These are phyloP conservation scores for Penicillium sp. DNA, from an alignment of 2,329 filamentous ascomycete species.

Conservation along the genomic window DNA sequence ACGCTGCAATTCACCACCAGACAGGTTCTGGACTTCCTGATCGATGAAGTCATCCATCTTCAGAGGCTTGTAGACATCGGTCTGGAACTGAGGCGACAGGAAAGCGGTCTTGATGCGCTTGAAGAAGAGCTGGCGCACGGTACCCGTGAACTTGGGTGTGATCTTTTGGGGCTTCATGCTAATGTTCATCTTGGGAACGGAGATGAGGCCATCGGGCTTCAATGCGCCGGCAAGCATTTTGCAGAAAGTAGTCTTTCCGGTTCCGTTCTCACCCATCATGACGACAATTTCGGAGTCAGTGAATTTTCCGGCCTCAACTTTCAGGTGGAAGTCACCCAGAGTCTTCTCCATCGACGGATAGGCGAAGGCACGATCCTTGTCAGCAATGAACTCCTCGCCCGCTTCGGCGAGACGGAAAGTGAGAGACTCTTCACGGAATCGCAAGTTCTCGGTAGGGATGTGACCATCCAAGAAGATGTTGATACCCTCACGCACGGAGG, in stretches of 20 bases:
- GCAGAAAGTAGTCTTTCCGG: constrained; percentile 98
- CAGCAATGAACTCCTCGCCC: constrained; percentile 78
- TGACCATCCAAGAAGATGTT: constrained; percentile 99
- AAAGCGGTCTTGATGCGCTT: constrained; percentile 99
- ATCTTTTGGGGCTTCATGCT: constrained; percentile 99
- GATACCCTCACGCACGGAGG: constrained; percentile 97
- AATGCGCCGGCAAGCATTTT: constrained; percentile 88
- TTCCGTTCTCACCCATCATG: constrained; percentile 99
- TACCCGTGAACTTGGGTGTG: constrained; percentile 95
- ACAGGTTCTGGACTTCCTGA: constrained; percentile 98
- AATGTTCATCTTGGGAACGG: constrained; percentile 91
- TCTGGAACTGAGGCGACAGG: constrained; percentile 96
- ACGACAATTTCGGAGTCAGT: constrained; percentile 98
- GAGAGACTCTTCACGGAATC: constrained; percentile 94
- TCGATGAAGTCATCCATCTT: constrained; percentile 99
- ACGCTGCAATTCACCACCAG: constrained; percentile 98
- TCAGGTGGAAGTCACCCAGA: constrained; percentile 79
- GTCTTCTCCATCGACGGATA: constrained; percentile 94
- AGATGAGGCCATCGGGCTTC: constrained; percentile 76
- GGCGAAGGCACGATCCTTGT: constrained; percentile 77
- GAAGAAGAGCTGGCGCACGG: constrained; percentile 96
- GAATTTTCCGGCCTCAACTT: constrained; percentile 77
- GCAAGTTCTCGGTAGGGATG: constrained; percentile 96
- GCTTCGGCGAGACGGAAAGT: constrained; percentile 92
- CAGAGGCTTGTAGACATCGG: constrained; percentile 98